These are phyloP conservation scores for Echinochloa phyllopogon DNA, from an alignment of 176 grass and related monocot species.

Conservation along the genomic window DNA sequence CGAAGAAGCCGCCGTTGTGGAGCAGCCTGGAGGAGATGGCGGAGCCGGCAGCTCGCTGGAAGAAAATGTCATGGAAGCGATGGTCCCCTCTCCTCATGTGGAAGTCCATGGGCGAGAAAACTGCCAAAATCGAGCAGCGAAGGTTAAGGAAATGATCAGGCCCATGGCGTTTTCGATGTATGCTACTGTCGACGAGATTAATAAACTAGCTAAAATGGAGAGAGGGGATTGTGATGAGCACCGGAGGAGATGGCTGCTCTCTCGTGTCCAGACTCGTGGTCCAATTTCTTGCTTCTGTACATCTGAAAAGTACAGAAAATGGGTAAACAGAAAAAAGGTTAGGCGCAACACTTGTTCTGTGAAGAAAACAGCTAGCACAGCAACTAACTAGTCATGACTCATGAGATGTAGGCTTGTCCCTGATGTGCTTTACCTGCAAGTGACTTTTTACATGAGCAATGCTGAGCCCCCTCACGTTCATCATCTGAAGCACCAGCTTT, in stretches of 20 bases:
- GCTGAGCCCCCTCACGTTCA: conserved; percentile 99
- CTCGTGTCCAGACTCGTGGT: conserved; percentile 71
- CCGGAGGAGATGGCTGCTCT: conserved; percentile 60
- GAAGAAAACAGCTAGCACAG: conserved; percentile 35
- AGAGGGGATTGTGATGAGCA: conserved; percentile 29
- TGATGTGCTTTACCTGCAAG: conserved; percentile 82
- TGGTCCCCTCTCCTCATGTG: conserved; percentile 80
- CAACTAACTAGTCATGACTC: conserved; percentile 50
- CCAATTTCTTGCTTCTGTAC: conserved; percentile 98
- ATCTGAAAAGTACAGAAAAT: conserved; percentile 65
- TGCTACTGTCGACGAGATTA: conserved; percentile 14
- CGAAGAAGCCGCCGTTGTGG: conserved; percentile 50
- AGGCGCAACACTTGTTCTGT: conserved; percentile 41
- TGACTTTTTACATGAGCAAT: conserved; percentile 99
- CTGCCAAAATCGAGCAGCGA: conserved; percentile 44
- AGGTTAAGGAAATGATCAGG: conserved; percentile 13
- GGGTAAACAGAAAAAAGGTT: conserved; percentile 37
- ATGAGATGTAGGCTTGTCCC: conserved; percentile 49
- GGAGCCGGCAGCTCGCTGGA: conserved; percentile 55
- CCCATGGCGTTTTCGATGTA: conserved; percentile 33
- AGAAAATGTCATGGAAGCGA: conserved; percentile 73
- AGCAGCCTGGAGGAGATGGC: conserved; percentile 43
- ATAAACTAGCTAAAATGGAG: not conserved
- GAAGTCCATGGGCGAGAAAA: conserved; percentile 85
- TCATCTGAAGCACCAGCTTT: conserved; percentile 99